Evolutionary conservation across 2,329 filamentous ascomycete species (phyloP), one percentile per base, ranked within the genome.

Genomic region (Penicillium decumbens): DNA sequence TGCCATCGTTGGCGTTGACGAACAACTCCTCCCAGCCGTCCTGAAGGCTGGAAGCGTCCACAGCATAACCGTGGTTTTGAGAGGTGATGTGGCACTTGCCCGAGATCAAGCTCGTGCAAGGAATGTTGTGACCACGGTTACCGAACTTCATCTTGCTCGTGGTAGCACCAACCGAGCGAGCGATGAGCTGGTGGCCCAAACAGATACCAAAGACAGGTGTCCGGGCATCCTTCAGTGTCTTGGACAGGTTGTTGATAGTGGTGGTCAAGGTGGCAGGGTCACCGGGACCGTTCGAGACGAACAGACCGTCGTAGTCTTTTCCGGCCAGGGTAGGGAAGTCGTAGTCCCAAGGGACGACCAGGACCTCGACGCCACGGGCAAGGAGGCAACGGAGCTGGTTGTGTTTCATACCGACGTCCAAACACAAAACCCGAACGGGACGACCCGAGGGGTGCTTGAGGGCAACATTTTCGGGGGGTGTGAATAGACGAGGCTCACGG

Each of bases 111-210:
- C 88, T 96, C 9, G 92, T 97, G 78, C 91, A 96, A 39, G 93
- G 93, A 65, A 98, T 97, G 75, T 98, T 98, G 78, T 95, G 89
- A 38, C 92, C 93, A 65, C 93, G 89, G 77, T 98, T 98, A 76
- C 93, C 93, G 65, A 96, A 98, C 80, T 97, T 97, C 89, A 98
- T 95, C 80, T 98, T 98, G 65, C 80, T 73, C 0, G 93, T 97
- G 41, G 79, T 79, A 41, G 91, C 92, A 47, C 92, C 92, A 28
- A 90, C 84, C 50, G 92, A 90, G 61, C 90, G 82, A 46, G 92
- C 90, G 45, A 97, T 83, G 60, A 97, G 80, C 74, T 97, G 92
- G 71, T 97, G 92, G 49, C 92, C 92, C 62, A 97, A 75, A 76
- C 92, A 97, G 67, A 97, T 97, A 77, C 92, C 92, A 61, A 97